Base-by-base conservation (phyloP, 2,329 filamentous ascomycete genomes). In the Grosmannia serpens region DNA sequence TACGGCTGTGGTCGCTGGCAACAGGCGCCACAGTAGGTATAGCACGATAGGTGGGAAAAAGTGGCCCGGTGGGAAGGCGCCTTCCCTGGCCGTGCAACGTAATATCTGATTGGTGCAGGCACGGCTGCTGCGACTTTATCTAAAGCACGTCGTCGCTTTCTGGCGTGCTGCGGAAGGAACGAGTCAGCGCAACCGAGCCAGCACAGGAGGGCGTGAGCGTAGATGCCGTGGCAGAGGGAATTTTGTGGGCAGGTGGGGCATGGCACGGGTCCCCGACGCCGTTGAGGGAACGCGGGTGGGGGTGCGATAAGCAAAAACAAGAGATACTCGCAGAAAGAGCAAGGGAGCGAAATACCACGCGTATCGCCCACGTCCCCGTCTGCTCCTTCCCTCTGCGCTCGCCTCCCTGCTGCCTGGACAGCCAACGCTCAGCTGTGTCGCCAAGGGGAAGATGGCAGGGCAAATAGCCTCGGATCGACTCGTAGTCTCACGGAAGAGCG, bases 241-340 rank as follows among this genome's bases (percentile, higher is more conserved):
- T 46, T 46, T 5, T 47, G 53, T 47, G 53, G 41, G 9, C 17
- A 35, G 52, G 22, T 35, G 52, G 52, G 20, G 31, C 33, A 9
- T 54, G 53, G 53, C 35, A 55, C 26, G 53, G 53, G 53, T 55
- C 53, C 33, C 26, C 26, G 17, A n/a, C n/a, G 35, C 53, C 53
- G 53, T 47, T 47, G 52, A 41, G 52, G 52, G 33, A 27, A 46
- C 47, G 31, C 22, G 41, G 6, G 53, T 55, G 53, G 53, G 53
- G 53, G 53, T 22, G 53, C 35, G 53, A 54, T 54, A 54, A 44
- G 53, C 53, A 54, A 26, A 4, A 9, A 41, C 29, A 35, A 35
- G 6, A 29, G 24, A 15, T 6, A 8, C 20, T 5, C 20, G 49
- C 15, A 20, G 15, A 51, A 20, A 51, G 26, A 13, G 20, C 49